Evolutionary conservation across 1,139 yeast genomes (phyloP), one percentile per base, ranked within the genome.

Genomic region (Suhomyces atakaporum): DNA sequence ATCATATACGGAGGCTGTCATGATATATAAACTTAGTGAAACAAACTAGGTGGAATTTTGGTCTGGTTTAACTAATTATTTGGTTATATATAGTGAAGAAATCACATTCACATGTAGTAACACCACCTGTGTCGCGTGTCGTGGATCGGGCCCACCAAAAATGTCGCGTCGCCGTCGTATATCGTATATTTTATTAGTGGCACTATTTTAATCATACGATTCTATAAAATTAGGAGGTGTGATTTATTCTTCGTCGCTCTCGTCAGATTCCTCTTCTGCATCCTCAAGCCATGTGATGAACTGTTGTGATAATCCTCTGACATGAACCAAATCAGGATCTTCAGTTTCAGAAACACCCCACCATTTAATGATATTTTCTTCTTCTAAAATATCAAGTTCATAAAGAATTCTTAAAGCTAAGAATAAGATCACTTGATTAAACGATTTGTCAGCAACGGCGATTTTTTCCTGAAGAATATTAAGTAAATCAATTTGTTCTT

Each of bases 231-330:
- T 33, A 31, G 26, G 22, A 24, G 35, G 33, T 31, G 30, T 9
- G 15, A 14, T 27, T 13, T 34, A 30, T 18, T 43, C 47, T 11
- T 44, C 47, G 16, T 58, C 63, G 27, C 58, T 51, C 7, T 63
- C 73, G 8, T 74, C 79, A 29, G 74, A 64, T 54, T 85, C 95
- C 57, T 86, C 95, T 53, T 88, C 97, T 1, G 97, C 97, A 35
- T 80, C 86, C 53, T 77, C 73, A 39, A 92, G 73, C 97, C 97
- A 89, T 15, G 82, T 86, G 12, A 92, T 73, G 79, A 90, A 90
- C 58, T 81, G 83, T 10, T 66, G 75, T 3, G 87, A 77, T 45
- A 81, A 69, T 28, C 60, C 66, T 44, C 85, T 75, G 12, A 83
- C 81, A 19, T 65, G 63, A 4, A 50, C 55, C 42, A 73, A 63